phyloP scores from a whole-genome alignment of 2,329 filamentous ascomycete species.

The Alternaria sp. region DNA sequence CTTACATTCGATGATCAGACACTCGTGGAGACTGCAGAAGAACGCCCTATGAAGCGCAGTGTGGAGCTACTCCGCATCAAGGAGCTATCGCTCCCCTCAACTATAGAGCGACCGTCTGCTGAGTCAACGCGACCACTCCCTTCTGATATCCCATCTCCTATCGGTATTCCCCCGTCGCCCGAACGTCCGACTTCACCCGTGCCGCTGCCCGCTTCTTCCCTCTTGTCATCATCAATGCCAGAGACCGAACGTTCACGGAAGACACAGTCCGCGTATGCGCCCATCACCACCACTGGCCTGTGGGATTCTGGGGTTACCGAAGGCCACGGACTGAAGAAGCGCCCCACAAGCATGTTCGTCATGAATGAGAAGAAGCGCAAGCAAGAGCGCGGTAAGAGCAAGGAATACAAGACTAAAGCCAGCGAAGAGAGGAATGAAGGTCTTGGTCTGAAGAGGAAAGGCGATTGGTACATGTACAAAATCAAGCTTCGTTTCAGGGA shows the following conservation, averaged over 20 bases:
- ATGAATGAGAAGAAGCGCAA: slow-evolving; percentile 46
- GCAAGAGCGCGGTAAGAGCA: slow-evolving; percentile 40
- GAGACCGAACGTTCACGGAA: slow-evolving; percentile 35
- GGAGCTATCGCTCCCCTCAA: slow-evolving; percentile 36
- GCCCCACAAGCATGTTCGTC: slow-evolving; percentile 48
- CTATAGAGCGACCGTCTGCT: slow-evolving; percentile 20
- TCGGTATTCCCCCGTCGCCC: slow-evolving; percentile 24
- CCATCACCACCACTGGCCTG: slow-evolving; percentile 46
- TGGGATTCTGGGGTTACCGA: slow-evolving; percentile 50
- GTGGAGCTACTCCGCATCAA: slow-evolving; percentile 45
- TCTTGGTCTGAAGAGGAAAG: slow-evolving; percentile 16
- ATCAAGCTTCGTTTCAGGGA: slow-evolving; percentile 24
- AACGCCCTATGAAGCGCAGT: slow-evolving; percentile 44
- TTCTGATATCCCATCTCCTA: slow-evolving; percentile 24
- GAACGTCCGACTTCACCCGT: slow-evolving; percentile 15
- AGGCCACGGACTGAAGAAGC: slow-evolving; percentile 36
- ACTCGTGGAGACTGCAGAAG: slow-evolving; percentile 45
- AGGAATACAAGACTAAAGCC: slow-evolving; percentile 33
- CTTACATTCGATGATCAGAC: slow-evolving; percentile 41
- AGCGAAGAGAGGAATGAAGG: slow-evolving; percentile 23
- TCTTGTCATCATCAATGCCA: slow-evolving; percentile 26
- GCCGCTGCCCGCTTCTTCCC: slow-evolving; percentile 23
- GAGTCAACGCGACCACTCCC: slow-evolving; percentile 9
- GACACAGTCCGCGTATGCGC: slow-evolving; percentile 45
- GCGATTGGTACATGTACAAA: slow-evolving; percentile 29